Evolutionary conservation across 2,329 filamentous ascomycete species (phyloP), one percentile per base, ranked within the genome.

Genomic region (Chlorencoelia australis): DNA sequence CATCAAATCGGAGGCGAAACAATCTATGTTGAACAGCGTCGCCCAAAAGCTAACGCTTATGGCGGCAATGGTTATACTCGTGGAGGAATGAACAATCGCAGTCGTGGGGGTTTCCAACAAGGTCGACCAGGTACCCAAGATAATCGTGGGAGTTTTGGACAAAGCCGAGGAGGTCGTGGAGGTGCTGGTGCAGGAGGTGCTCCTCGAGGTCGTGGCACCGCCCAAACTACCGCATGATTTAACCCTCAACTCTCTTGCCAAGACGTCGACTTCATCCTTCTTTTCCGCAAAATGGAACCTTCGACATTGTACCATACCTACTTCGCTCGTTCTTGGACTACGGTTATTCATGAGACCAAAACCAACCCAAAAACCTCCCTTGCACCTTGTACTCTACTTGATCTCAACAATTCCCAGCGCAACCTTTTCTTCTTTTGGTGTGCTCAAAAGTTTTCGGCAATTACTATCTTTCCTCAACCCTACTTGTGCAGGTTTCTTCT

Each of bases 21-120:
- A 53, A 81, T 98, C 51, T 70, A 75, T 44, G 82, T 98, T 39
- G 91, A 96, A 65, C 84, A 89, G 58, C 87, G 91, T 45, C 85
- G 86, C 48, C 75, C 82, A 51, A 85, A 86, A 62, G 67, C 77
- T 30, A 72, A 67, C 45, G 74, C 76, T 37, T 84, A 79, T 47
- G 82, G 79, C 36, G 78, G 82, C 40, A 75, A 75, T 56, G 81
- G 77, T 62, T 76, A 75, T 56, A 68, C 68, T 50, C 60, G 72
- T 50, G 60, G 72, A 44, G 69, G 68, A 47, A 51, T 60, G 33
- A 65, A 73, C 48, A 68, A 69, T 47, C 75, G 80, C 52, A 77
- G 79, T 43, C 80, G 82, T 54, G 79, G 79, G 48, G 73, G 73
- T 25, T 75, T 69, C 43, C 77, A 82, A 37, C 63, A 65, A 39